Conservation (phyloP, 805 yeast species). For the Henningerozyma blattae region DNA sequence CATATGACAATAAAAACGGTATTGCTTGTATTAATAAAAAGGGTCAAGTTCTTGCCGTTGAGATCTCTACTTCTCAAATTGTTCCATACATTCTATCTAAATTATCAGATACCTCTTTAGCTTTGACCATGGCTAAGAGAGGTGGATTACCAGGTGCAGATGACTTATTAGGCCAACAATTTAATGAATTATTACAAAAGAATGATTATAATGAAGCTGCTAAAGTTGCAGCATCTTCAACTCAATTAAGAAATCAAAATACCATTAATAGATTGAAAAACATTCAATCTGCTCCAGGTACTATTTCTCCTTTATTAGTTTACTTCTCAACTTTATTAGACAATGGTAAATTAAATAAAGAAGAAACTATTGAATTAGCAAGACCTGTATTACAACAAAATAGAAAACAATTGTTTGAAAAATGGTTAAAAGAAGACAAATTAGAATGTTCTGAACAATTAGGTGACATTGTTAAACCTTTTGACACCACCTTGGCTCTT, state of each 20-base stretch:
- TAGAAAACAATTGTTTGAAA: constrained; percentile 85
- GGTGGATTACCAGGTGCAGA: constrained; percentile 98
- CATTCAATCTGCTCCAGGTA: constrained; percentile 87
- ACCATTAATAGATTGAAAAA: constrained; percentile 88
- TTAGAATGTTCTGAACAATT: constrained; percentile 91
- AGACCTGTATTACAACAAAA: constrained; percentile 93
- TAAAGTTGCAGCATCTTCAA: constrained; percentile 90
- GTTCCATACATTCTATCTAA: constrained; percentile 83
- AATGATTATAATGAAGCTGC: constrained; percentile 93
- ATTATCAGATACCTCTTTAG: constrained; percentile 76
- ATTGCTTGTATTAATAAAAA: constrained; percentile 85
- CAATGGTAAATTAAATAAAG: constrained; percentile 82
- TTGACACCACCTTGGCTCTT: constrained; percentile 74
- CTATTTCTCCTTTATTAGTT: constrained; percentile 85
- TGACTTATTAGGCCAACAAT: constrained; percentile 79
- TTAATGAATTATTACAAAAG: constrained; percentile 66
- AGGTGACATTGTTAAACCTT: constrained; percentile 90
- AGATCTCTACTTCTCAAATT: constrained; percentile 70
- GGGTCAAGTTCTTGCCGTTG: constrained; percentile 92
- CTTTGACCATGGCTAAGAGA: constrained; percentile 80
- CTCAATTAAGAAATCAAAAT: constrained; percentile 84
- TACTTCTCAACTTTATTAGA: constrained; percentile 87
- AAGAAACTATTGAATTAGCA: constrained; percentile 89
- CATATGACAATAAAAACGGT: constrained; percentile 65
- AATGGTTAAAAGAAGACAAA: constrained; percentile 93